These are phyloP conservation scores for Paecilomyces dactylethromorphus DNA, from an alignment of 2,329 filamentous ascomycete genomes.

Conservation along the genomic window DNA sequence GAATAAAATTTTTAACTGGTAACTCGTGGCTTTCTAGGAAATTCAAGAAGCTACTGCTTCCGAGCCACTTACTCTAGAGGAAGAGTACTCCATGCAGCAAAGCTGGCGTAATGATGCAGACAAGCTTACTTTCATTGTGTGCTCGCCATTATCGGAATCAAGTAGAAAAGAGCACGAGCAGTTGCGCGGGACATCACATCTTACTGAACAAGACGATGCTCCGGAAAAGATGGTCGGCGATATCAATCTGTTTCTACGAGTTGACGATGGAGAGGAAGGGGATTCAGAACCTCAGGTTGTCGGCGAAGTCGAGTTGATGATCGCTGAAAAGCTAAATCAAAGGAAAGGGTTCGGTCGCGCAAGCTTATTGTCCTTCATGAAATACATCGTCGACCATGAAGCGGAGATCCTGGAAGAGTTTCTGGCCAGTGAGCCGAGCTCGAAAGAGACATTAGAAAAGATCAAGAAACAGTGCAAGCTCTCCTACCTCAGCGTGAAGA, in stretches of 20 bases:
- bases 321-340: slow-evolving; percentile 55
- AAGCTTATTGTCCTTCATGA: slow-evolving; percentile 61
- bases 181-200: not conserved
- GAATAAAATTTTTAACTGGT: slow-evolving; percentile 2
- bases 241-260: slow-evolving; percentile 72
- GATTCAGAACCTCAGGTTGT: slow-evolving; percentile 33
- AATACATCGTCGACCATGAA: slow-evolving; percentile 56
- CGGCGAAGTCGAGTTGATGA: slow-evolving; percentile 84
- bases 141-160: slow-evolving; percentile 40
- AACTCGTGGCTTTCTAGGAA: slow-evolving; percentile 32
- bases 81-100: slow-evolving; percentile 87
- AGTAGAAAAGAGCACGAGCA: slow-evolving; percentile 5
- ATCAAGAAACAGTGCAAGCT: slow-evolving; percentile 11
- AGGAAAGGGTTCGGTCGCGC: slow-evolving; percentile 59
- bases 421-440: slow-evolving; percentile 11
- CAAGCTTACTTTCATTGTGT: slow-evolving; percentile 90
- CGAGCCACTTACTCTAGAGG: slow-evolving; percentile 68
- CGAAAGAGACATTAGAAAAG: slow-evolving; percentile 2
- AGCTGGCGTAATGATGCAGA: slow-evolving; percentile 76
- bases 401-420: slow-evolving; percentile 54
- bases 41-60: slow-evolving; percentile 83
- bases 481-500: slow-evolving; percentile 54
- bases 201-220: slow-evolving; percentile 46
- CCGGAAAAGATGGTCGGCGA: slow-evolving; percentile 62
- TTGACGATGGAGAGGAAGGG: slow-evolving; percentile 47